Percentiles rank a stretch among this genome's conserved stretches.
Conservation (phyloP, 805 yeast genomes). For the Peterozyma xylosa region DNA sequence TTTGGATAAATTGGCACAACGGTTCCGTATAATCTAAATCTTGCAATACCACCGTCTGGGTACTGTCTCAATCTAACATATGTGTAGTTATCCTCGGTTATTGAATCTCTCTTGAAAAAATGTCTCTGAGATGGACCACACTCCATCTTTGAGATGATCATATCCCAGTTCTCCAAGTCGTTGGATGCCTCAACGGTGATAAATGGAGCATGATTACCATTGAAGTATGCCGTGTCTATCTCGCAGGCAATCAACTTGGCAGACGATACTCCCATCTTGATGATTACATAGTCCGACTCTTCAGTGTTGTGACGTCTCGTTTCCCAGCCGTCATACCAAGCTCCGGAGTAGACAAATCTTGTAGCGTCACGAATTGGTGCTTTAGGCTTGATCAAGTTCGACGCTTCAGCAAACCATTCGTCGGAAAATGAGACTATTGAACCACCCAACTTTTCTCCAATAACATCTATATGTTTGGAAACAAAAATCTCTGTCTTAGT, state of each 20-base stretch:
- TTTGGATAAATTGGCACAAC: constrained; percentile 66
- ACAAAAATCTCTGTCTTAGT: background rate
- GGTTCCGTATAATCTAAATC: constrained; percentile 83
- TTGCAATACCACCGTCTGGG: constrained; percentile 97
- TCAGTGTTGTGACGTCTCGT: constrained; percentile 87
- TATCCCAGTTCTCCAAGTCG: constrained; percentile 50
- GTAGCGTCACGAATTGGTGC: constrained; percentile 80
- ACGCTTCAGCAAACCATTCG: constrained; percentile 95
- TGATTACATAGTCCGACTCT: constrained; percentile 81
- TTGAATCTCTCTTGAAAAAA: constrained; percentile 56
- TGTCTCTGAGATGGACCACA: constrained; percentile 90
- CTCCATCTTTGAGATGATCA: constrained; percentile 59
- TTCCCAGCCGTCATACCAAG: constrained; percentile 99
- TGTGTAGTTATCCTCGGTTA: constrained; percentile 61
- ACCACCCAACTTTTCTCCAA: constrained; percentile 83
- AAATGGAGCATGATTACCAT: constrained; percentile 91
- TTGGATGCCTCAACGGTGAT: constrained; percentile 76
- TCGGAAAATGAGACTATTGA: constrained; percentile 62
- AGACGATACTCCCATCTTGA: constrained; percentile 75
- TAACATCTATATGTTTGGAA: constrained; percentile 45
- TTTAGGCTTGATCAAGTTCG: constrained; percentile 73
- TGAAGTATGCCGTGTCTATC: constrained; percentile 88
- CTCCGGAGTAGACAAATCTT: constrained; percentile 76
- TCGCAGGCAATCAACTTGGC: constrained; percentile 80
- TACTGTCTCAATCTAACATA: constrained; percentile 85